Evolutionary conservation across 2,329 filamentous ascomycete genomes (phyloP).

Genomic region (Aureobasidium mangrovei): DNA sequence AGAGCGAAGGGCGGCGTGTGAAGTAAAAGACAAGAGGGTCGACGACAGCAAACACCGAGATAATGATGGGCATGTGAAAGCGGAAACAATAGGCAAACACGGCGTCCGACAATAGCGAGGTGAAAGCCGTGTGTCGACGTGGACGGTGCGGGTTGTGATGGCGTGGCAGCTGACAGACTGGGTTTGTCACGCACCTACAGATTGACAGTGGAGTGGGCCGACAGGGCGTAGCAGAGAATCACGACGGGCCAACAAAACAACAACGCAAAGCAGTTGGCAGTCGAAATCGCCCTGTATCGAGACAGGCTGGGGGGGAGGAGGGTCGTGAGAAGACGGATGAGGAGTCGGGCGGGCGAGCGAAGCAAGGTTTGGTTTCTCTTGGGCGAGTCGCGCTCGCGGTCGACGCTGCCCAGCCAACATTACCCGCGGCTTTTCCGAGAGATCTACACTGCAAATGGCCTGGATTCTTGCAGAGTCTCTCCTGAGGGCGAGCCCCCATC

Average conservation of each 20-base stretch:
- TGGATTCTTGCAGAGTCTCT: background rate
- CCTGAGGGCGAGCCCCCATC: background rate
- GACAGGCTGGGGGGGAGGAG: background rate
- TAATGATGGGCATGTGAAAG: background rate
- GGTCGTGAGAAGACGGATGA: background rate
- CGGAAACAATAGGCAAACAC: constrained; percentile 5
- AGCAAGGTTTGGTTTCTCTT: background rate
- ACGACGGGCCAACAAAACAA: constrained; percentile 1
- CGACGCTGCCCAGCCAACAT: too few species aligned
- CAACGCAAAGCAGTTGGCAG: background rate
- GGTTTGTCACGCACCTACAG: constrained; percentile 9
- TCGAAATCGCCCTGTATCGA: constrained; percentile 4
- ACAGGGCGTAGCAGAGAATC: background rate
- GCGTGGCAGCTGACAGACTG: constrained; percentile 7
- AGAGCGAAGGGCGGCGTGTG: background rate
- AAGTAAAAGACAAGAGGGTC: background rate
- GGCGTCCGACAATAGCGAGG: background rate
- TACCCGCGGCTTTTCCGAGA: too few species aligned
- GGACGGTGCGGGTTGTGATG: constrained; percentile 3
- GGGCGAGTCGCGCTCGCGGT: background rate
- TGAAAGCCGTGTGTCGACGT: background rate
- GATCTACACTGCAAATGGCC: too few species aligned
- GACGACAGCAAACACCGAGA: background rate
- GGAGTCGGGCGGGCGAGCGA: background rate
- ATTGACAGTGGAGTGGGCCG: background rate